Percentiles rank a stretch among this genome's conserved stretches.
These are phyloP conservation scores for Pulveroboletus sp. DNA, from an alignment of 768 basidiomycete species.

Conservation along the genomic window DNA sequence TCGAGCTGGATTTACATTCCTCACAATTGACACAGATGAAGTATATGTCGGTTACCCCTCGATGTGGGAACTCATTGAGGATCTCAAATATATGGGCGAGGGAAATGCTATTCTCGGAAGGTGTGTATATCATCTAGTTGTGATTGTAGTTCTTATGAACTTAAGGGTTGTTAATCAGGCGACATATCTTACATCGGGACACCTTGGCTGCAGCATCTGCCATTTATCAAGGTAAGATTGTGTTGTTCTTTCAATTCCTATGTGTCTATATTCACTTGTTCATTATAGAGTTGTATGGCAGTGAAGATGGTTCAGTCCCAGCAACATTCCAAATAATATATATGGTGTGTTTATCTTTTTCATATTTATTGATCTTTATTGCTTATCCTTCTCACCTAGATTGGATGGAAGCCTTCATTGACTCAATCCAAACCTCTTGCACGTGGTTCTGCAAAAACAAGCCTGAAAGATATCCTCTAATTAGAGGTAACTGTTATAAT, in stretches of 20 bases:
- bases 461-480: slow-evolving; percentile 56
- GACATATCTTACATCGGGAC: slow-evolving; percentile 70
- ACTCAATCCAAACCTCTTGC: slow-evolving; percentile 63
- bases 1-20: slow-evolving; percentile 87
- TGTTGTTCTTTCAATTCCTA: background rate
- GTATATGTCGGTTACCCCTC: slow-evolving; percentile 85
- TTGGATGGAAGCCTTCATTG: slow-evolving; percentile 77
- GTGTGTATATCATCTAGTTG: slow-evolving; percentile 33
- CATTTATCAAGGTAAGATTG: slow-evolving; percentile 76
- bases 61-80: slow-evolving; percentile 94
- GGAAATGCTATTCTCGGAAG: slow-evolving; percentile 85
- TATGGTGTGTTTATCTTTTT: slow-evolving; percentile 49
- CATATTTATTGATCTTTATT: background rate
- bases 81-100: slow-evolving; percentile 96
- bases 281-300: slow-evolving; percentile 70
- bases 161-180: slow-evolving; percentile 35
- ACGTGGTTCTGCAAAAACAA: slow-evolving; percentile 57
- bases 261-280: background rate
- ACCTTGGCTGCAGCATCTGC: slow-evolving; percentile 87
- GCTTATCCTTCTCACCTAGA: slow-evolving; percentile 37
- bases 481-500: background rate
- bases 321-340: slow-evolving; percentile 97
- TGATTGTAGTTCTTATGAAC: background rate
- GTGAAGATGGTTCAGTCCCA: slow-evolving; percentile 77
- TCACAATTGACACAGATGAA: slow-evolving; percentile 96